These are phyloP conservation scores for Populus tremula DNA, from an alignment of 345 rosid genomes.

Conservation along the genomic window DNA sequence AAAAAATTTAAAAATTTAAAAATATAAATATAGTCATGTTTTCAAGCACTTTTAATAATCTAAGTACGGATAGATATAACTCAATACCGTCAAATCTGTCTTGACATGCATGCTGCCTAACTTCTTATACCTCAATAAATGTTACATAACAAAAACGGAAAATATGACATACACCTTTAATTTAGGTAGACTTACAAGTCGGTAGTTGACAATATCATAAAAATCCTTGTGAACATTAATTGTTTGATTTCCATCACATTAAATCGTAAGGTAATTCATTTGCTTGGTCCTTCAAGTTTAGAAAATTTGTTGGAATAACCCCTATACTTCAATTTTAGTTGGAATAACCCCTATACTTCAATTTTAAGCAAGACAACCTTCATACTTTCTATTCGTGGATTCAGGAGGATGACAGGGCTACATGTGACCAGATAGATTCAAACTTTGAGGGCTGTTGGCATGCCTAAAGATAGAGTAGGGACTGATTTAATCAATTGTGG, in stretches of 20 bases:
- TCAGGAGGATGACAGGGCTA: no score
- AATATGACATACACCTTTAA: no score
- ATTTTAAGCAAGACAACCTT: neutral
- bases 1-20: no score
- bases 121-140: no score
- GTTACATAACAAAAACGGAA: no score
- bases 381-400: neutral
- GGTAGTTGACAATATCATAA: neutral
- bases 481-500: neutral
- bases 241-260: neutral
- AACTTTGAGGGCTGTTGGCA: neutral
- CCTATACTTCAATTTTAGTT: neutral
- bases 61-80: no score
- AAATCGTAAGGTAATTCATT: neutral
- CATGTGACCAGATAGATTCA: no score
- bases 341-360: neutral
- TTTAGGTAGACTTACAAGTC: neutral
- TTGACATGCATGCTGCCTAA: no score
- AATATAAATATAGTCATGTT: no score
- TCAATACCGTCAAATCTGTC: no score
- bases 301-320: neutral
- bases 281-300: neutral
- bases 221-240: neutral
- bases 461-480: neutral
- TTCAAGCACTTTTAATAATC: no score